Conservation (phyloP, 805 yeast species). For the Candida insectalens region DNA sequence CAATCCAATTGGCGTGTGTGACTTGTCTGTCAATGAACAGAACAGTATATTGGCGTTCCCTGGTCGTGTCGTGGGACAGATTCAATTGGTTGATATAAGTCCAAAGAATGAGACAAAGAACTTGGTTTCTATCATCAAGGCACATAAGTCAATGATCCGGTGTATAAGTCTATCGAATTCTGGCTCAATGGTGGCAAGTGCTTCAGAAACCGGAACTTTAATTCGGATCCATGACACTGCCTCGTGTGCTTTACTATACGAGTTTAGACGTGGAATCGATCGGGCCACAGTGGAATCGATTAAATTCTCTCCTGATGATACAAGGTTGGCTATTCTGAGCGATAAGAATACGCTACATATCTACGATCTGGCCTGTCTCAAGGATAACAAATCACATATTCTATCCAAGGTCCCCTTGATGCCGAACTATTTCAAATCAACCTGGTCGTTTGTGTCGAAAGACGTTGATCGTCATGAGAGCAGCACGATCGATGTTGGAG, state of each 20-base stretch:
- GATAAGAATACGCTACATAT: conserved; percentile 88
- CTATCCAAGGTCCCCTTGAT: conserved; percentile 52
- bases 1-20: conserved; percentile 58
- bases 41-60: conserved; percentile 60
- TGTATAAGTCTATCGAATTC: conserved; percentile 52
- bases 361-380: conserved; percentile 34
- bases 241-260: conserved; percentile 63
- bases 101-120: conserved; percentile 55
- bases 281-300: conserved; percentile 73
- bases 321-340: conserved; percentile 72
- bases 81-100: conserved; percentile 69
- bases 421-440: conserved; percentile 61
- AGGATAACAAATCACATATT: conserved; percentile 43
- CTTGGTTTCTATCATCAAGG: conserved; percentile 60
- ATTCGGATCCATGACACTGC: conserved; percentile 64
- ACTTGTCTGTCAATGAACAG: conserved; percentile 21
- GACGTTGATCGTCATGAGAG: conserved; percentile 34
- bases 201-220: conserved; percentile 75
- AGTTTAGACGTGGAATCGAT: conserved; percentile 86
- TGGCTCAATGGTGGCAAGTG: conserved; percentile 69
- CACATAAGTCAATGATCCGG: conserved; percentile 61
- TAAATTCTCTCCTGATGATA: conserved; percentile 71
- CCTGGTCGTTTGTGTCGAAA: conserved; percentile 80
- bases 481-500: conserved; percentile 28
- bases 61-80: conserved; percentile 64